These are phyloP conservation scores for Petasospora fabianii DNA, from an alignment of 1,139 yeast species.

Conservation along the genomic window DNA sequence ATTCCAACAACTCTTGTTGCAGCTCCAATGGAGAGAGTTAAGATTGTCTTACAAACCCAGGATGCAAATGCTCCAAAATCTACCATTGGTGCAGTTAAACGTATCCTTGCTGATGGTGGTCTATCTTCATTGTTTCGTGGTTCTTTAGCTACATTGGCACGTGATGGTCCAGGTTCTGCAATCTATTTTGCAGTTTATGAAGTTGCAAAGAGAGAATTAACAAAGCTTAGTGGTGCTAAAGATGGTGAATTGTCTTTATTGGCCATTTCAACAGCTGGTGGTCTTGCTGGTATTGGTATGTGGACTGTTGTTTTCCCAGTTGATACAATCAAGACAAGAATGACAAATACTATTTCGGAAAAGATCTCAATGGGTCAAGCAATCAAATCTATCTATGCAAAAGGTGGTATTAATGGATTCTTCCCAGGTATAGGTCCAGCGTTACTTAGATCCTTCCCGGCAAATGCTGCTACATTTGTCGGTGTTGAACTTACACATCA, in stretches of 20 bases:
- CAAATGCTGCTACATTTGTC: constrained; percentile 94
- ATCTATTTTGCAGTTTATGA: constrained; percentile 95
- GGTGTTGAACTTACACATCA: constrained; percentile 90
- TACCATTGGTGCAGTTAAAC: constrained; percentile 45
- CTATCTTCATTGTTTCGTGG: constrained; percentile 84
- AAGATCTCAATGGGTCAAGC: constrained; percentile 61
- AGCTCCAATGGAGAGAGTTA: constrained; percentile 95
- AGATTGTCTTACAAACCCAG: constrained; percentile 88
- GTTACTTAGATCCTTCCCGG: constrained; percentile 90
- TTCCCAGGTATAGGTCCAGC: constrained; percentile 99
- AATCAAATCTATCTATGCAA: constrained; percentile 56
- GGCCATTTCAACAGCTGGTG: constrained; percentile 88
- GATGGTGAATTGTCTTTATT: constrained; percentile 58
- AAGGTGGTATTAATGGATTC: constrained; percentile 88
- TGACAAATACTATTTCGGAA: constrained; percentile 64
- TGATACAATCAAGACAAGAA: constrained; percentile 88
- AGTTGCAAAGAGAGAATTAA: constrained; percentile 59
- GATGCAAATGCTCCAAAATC: constrained; percentile 43
- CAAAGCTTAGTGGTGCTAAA: constrained; percentile 33
- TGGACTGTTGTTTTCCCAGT: constrained; percentile 96
- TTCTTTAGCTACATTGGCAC: constrained; percentile 83
- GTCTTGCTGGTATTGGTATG: constrained; percentile 93
- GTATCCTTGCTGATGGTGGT: constrained; percentile 80
- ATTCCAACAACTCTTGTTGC: constrained; percentile 93
- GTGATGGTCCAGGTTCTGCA: constrained; percentile 99